These are phyloP conservation scores for Starmerella powellii DNA, from an alignment of 805 yeast genomes.

Conservation along the genomic window DNA sequence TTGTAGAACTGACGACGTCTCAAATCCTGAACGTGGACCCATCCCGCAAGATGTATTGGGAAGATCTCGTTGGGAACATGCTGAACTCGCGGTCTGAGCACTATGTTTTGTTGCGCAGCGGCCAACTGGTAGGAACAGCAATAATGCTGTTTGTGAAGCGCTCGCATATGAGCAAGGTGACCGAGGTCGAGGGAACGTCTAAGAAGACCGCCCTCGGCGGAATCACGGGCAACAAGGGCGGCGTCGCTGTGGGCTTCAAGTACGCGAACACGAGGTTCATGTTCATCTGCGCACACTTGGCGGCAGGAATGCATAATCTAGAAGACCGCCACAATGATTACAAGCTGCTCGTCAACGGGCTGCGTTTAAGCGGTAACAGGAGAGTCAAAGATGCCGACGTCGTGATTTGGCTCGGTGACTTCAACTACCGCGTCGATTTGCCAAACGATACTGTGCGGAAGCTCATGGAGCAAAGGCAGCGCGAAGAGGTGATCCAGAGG, in stretches of 20 bases:
- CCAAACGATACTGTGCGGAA: slow-evolving; percentile 63
- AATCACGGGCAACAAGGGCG: slow-evolving; percentile 94
- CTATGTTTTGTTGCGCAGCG: slow-evolving; percentile 63
- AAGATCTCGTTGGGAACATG: slow-evolving; percentile 47
- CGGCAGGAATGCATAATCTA: slow-evolving; percentile 76
- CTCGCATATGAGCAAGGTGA: slow-evolving; percentile 45
- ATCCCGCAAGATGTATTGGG: slow-evolving; percentile 72
- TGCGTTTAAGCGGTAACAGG: slow-evolving; percentile 66
- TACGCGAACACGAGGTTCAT: slow-evolving; percentile 72
- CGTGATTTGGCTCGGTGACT: slow-evolving; percentile 89
- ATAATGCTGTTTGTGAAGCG: slow-evolving; percentile 58
- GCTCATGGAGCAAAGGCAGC: slow-evolving; percentile 33
- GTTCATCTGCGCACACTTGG: slow-evolving; percentile 79
- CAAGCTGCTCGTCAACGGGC: slow-evolving; percentile 58
- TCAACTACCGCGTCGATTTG: slow-evolving; percentile 66
- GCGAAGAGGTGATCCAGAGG: slow-evolving; percentile 15
- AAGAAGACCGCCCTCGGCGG: slow-evolving; percentile 96
- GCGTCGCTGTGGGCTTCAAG: slow-evolving; percentile 80
- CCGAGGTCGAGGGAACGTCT: slow-evolving; percentile 84
- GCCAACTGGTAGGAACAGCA: slow-evolving; percentile 84
- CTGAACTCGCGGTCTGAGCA: slow-evolving; percentile 42
- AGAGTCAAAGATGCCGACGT: slow-evolving; percentile 73
- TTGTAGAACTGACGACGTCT: slow-evolving; percentile 84
- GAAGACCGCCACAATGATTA: slow-evolving; percentile 82
- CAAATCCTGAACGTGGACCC: slow-evolving; percentile 78